Evolutionary conservation across 495 filamentous ascomycete species (phyloP), one percentile per base, ranked within the genome.

Genomic region (Thozetella sp.): DNA sequence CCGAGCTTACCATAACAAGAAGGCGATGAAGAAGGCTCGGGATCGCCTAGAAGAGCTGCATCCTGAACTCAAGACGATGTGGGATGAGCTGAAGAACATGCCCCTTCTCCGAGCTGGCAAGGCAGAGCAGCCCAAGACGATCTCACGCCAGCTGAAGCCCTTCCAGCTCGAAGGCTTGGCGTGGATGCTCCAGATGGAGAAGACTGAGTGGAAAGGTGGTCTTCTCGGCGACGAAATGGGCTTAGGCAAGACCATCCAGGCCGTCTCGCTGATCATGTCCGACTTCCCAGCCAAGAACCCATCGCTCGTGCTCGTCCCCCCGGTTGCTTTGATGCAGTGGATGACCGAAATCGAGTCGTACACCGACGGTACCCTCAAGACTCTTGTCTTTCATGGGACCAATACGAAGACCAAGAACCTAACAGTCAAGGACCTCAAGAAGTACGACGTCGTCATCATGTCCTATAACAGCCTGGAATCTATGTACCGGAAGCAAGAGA

Each of bases 241-340:
- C 20, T 95, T 98, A 83, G 95, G 95, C 25, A 99, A 99, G 79
- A 99, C 95, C 0, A 97, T 99, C 40, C 95, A 99, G 63, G 93
- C 95, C 1, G 93, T 99, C 6, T 96, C 93, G 10, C 81, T 98
- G 15, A 91, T 99, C 69, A 99, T 98, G 93, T 96, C 93, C 6
- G 93, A 99, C 68, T 97, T 90, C 63, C 93, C 93, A 19, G 90
- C 89, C 27, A 86, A 87, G 54, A 71, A 86, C 27, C 92, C 95
- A 3, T 91, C 93, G 2, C 77, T 99, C 6, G 95, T 99, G 6
- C 82, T 97, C 45, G 92, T 96, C 1, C 95, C 95, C 15, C 96
- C 95, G 2, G 95, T 99, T 55, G 95, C 95, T 59, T 73, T 99
- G 34, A 95, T 97, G 89, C 95, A 99, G 70, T 99, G 95, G 95